phyloP scores from a whole-genome alignment of 73 alveolate genomes.

The Paramecium sexaurelia region DNA sequence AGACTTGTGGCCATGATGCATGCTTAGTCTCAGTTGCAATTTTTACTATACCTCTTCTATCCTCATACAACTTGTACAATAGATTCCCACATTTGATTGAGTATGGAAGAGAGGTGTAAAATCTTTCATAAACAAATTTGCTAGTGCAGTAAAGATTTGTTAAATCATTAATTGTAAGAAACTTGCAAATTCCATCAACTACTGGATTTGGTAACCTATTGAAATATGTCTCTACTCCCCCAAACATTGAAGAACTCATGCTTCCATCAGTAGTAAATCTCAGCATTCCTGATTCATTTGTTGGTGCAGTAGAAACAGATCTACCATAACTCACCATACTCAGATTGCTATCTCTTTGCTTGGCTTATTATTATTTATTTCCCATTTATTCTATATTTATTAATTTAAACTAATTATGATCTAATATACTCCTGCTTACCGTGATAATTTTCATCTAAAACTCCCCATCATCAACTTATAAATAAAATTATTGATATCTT shows the following conservation, averaged over 20 bases:
- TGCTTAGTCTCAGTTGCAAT: neutral
- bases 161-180: slow-evolving; percentile 32
- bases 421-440: neutral
- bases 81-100: slow-evolving; percentile 3
- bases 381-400: slow-evolving; percentile 44
- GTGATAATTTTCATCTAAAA: neutral
- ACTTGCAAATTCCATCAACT: slow-evolving; percentile 9
- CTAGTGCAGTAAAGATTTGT: slow-evolving; percentile 44
- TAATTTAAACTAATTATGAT: neutral
- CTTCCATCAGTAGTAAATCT: slow-evolving; percentile 21
- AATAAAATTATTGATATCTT: slow-evolving; percentile 51
- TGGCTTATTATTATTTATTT: neutral
- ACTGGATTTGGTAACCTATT: slow-evolving; percentile 16
- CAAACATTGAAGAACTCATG: neutral
- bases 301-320: slow-evolving; percentile 31
- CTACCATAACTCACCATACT: slow-evolving; percentile 20
- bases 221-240: neutral
- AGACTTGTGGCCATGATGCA: slow-evolving; percentile 25
- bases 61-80: slow-evolving; percentile 42
- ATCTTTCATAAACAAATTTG: slow-evolving; percentile 6
- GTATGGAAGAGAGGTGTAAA: slow-evolving; percentile 43
- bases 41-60: slow-evolving; percentile 3
- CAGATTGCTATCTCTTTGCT: neutral
- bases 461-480: neutral
- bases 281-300: neutral